Evolutionary conservation across 768 basidiomycete species (phyloP), one percentile per base, ranked within the genome.

Genomic region (Russula vinacea): DNA sequence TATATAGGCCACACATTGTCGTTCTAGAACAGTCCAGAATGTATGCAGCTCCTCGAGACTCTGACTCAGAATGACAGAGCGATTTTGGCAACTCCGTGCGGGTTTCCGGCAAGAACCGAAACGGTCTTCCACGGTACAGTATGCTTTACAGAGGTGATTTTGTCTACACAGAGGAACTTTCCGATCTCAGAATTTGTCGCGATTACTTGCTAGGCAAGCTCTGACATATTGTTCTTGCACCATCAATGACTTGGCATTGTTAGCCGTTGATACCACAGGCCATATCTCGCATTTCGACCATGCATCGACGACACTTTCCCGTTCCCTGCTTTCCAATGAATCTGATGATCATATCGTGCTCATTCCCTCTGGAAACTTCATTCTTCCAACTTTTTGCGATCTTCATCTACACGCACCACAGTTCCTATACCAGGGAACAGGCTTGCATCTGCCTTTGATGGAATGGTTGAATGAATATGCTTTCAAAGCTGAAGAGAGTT

Each of bases 351-450:
- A 64, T 26, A 70, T 77, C 44, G 71, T 70, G 1, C 54, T 66
- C 6, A 70, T 89, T 14, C 82, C 83, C 3, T 35, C 60, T 10
- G 85, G 85, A n/a, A 80, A 76, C 58, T 91, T 94, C 70, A 62
- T 94, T 47, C 67, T 89, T n/a, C 90, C 92, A 2, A 83, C 86
- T 0, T 94, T 93, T 73, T 85, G 83, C 62, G 92, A 94, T 73
- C 78, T 92, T 5, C 92, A 94, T 71, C 79, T 94, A 0, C 93
- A 95, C 72, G 92, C 92, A 0, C 90, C 93, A 1, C 94, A 95
- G 71, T 94, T 89, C 72, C 78, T 94, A 39, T 94, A 93, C 64
- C 88, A 92, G 61, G 94, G 94, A 3, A 92, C 85, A 1, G 92
- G 93, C 0, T 79, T 94, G 5, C 89, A 95, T 72, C 80, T 92